These are phyloP conservation scores for Cichorium intybus DNA, from an alignment of 140 eudicot species.

Conservation along the genomic window DNA sequence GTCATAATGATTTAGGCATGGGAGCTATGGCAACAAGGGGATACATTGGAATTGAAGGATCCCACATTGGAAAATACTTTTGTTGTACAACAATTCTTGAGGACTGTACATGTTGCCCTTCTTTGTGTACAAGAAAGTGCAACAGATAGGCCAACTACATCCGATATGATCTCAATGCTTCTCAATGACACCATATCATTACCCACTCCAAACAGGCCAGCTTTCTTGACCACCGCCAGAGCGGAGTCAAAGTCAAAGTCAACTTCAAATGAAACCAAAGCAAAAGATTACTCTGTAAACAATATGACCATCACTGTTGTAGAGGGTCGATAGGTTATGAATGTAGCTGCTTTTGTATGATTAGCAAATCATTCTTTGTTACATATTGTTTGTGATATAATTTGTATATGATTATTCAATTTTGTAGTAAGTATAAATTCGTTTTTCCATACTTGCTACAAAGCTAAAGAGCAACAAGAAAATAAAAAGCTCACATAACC, in stretches of 20 bases:
- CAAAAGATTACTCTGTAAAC: constrained; percentile 20
- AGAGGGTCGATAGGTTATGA: constrained; percentile 27
- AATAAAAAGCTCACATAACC: too few species aligned
- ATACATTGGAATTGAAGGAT: constrained; percentile 31
- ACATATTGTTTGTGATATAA: background rate
- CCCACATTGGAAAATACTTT: constrained; percentile 17
- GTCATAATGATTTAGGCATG: constrained; percentile 36
- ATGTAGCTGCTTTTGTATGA: background rate
- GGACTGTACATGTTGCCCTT: constrained; percentile 38
- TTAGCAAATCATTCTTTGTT: background rate
- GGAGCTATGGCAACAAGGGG: constrained; percentile 47
- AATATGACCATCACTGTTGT: constrained; percentile 26
- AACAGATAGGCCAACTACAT: constrained; percentile 41
- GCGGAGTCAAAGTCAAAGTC: background rate
- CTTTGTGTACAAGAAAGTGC: constrained; percentile 50
- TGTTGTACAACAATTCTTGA: constrained; percentile 23
- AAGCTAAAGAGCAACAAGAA: too few species aligned
- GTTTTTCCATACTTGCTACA: background rate
- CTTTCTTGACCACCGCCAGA: constrained; percentile 31
- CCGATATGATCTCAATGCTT: constrained; percentile 43
- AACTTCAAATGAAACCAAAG: constrained; percentile 3
- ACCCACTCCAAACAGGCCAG: constrained; percentile 33
- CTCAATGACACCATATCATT: constrained; percentile 27
- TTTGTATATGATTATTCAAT: background rate
- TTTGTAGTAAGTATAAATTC: background rate